These are phyloP conservation scores for Penicillium waksmanii DNA, from an alignment of 495 filamentous ascomycete species.

Conservation along the genomic window DNA sequence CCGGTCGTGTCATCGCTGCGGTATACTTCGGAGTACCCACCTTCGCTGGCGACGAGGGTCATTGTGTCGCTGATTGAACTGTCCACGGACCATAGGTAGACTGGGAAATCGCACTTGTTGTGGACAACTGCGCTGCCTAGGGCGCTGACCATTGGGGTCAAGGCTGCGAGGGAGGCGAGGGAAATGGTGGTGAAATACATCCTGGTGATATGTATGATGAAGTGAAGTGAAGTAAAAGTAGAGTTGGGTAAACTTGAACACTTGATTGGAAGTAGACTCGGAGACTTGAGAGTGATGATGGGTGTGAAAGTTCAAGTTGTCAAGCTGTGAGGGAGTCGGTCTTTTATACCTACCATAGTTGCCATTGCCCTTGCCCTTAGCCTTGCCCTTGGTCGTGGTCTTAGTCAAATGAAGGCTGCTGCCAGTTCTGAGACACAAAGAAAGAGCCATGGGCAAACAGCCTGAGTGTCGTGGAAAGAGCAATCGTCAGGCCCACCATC, in stretches of 20 bases:
- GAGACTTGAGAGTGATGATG: no score
- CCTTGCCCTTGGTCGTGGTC: no score
- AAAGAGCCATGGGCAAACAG: no score
- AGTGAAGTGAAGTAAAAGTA: not conserved
- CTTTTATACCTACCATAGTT: no score
- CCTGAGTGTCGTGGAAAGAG: no score
- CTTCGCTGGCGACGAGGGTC: constrained; percentile 37
- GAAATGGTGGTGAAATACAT: constrained; percentile 36
- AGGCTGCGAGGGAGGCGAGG: constrained; percentile 24
- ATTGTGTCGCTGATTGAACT: constrained; percentile 39
- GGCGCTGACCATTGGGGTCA: constrained; percentile 40
- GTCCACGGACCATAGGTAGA: constrained; percentile 63
- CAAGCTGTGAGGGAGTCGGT: no score
- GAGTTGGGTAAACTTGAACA: not conserved
- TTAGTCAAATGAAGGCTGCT: no score
- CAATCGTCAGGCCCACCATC: no score
- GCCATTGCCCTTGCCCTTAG: no score
- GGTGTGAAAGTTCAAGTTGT: no score
- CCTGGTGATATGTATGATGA: not conserved
- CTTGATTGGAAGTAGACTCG: no score
- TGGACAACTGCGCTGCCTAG: constrained; percentile 53
- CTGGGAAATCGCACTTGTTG: constrained; percentile 50
- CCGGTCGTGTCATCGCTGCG: constrained; percentile 51
- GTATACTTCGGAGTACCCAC: constrained; percentile 44
- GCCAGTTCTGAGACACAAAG: no score